Evolutionary conservation across 352 stramenopile species (phyloP).

Genomic region (Phytophthora sansomeana): DNA sequence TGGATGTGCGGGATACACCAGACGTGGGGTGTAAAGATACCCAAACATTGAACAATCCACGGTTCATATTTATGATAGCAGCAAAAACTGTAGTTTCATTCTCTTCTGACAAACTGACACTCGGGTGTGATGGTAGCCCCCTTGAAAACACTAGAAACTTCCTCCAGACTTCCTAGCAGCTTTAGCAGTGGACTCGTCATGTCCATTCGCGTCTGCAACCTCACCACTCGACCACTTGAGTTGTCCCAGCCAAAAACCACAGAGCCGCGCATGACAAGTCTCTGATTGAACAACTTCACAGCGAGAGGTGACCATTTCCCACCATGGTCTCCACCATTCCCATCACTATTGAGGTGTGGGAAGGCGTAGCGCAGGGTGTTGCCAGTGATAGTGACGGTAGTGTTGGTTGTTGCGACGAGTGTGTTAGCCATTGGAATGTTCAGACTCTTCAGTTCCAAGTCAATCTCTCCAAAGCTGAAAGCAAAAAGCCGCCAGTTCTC

Average conservation of each 20-base stretch:
- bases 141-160: background rate
- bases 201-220: background rate
- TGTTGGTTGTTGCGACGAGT: background rate
- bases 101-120: background rate
- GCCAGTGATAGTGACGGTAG: slow-evolving; percentile 3
- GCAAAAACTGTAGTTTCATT: too few species aligned
- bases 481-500: slow-evolving; percentile 13
- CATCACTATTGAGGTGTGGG: slow-evolving; percentile 14
- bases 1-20: too few species aligned
- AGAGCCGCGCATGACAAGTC: background rate
- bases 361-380: slow-evolving; percentile 1
- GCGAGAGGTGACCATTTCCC: background rate
- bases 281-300: background rate
- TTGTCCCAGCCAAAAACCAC: slow-evolving; percentile 11
- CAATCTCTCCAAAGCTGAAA: background rate
- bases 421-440: background rate
- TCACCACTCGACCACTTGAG: background rate
- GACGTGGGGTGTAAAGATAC: too few species aligned
- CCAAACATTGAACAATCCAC: too few species aligned
- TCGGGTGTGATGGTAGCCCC: slow-evolving; percentile 3
- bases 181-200: slow-evolving; percentile 5
- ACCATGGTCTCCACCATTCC: background rate
- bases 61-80: too few species aligned
- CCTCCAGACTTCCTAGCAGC: slow-evolving; percentile 8
- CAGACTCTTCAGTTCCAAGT: slow-evolving; percentile 4